Evolutionary conservation across 306 rosid species (phyloP), one percentile per base, ranked within the genome.

Genomic region (Neltuma alba): DNA sequence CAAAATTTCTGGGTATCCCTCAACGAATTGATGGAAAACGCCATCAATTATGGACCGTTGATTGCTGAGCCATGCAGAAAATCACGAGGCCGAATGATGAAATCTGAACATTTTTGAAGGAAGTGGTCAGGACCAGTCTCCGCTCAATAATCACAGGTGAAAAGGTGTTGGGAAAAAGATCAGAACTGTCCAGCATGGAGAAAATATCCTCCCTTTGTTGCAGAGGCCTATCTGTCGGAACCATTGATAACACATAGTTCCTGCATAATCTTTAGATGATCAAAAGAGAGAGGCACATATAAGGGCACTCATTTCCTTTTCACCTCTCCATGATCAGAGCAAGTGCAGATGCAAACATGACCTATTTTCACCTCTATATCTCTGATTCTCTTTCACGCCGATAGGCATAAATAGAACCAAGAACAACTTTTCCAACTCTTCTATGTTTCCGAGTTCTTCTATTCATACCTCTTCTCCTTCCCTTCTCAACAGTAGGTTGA

Each of bases 341-440:
- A 37, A 31, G 72, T 52, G 33, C 70, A 47, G 31, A 50, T 50
- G 55, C 23, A 62, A 64, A 47, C 45, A 75, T 30, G 27, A 64
- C 27, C 30, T 36, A 13, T 54, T n/a, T 70, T 87, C 81, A 92
- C 21, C 65, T 69, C 65, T 83, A 78, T 41, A 81, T 79, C 77
- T 92, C 91, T 23, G 92, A 86, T 81, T 87, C 95, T 78, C 97
- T 86, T 83, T 79, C 91, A 0, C 85, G 94, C 42, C 93, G 78
- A 85, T 91, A 94, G 47, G 80, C 88, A 48, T 68, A 79, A 25
- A 81, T 62, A 38, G 88, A 84, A 83, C 87, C 80, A 6, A 83
- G 75, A 44, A 76, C 85, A 47, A 90, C 92, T 85, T 92, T 90
- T 72, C 94, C 98, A 30, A 89, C 84, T 86, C 96, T 86, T 83